These are phyloP conservation scores for Colletotrichum falcatum DNA, from an alignment of 2,329 filamentous ascomycete genomes.

Conservation along the genomic window DNA sequence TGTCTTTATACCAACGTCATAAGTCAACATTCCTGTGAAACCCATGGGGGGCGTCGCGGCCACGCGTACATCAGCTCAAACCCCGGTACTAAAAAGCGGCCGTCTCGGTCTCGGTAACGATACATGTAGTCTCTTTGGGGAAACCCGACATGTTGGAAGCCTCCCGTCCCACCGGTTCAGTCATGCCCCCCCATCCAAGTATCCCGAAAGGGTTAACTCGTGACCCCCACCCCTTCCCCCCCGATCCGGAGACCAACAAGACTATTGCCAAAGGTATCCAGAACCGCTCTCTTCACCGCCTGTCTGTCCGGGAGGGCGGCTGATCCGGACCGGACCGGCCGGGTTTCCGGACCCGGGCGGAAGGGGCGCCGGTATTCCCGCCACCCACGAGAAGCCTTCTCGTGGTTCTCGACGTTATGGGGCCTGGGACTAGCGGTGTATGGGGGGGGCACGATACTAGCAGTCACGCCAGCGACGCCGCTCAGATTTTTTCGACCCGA, in stretches of 20 bases:
- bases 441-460: background rate
- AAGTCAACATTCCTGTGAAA: background rate
- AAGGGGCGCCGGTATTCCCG: slow-evolving; percentile 6
- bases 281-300: slow-evolving; percentile 25
- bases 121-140: no score
- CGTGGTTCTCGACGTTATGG: background rate
- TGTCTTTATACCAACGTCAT: background rate
- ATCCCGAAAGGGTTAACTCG: background rate
- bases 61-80: background rate
- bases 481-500: background rate
- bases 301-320: slow-evolving; percentile 26
- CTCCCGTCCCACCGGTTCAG: background rate
- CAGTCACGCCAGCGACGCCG: background rate
- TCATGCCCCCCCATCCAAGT: background rate
- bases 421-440: slow-evolving; percentile 13
- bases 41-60: no score
- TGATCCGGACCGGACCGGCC: slow-evolving; percentile 32
- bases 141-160: background rate
- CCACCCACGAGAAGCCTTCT: background rate
- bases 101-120: no score
- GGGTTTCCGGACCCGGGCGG: slow-evolving; percentile 12
- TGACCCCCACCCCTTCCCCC: background rate
- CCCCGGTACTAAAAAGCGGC: no score
- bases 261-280: background rate
- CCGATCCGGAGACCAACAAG: no score